Evolutionary conservation across 139 green algal species (phyloP).

Genomic region (Dunaliella primolecta): DNA sequence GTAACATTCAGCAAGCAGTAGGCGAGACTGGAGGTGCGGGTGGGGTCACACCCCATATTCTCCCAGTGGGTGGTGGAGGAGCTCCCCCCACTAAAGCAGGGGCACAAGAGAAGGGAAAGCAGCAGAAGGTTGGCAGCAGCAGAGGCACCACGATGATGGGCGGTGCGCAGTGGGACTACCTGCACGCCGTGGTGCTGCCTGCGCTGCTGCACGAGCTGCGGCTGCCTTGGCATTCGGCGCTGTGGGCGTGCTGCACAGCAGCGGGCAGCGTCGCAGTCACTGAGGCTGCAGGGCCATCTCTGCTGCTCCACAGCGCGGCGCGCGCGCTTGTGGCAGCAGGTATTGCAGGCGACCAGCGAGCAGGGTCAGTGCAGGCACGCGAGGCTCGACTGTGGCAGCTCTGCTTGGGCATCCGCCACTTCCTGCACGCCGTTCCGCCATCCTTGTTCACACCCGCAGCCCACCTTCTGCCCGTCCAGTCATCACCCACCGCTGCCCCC

Average conservation of each 20-base stretch:
- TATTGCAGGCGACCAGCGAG: not conserved
- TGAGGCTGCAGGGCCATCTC: slow-evolving; percentile 5
- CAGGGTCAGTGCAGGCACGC: slow-evolving; percentile 9
- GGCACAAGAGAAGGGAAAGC: not conserved
- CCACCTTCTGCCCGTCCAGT: no score
- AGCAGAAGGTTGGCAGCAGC: not conserved
- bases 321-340: slow-evolving; percentile 8
- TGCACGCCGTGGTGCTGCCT: slow-evolving; percentile 35
- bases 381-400: slow-evolving; percentile 69
- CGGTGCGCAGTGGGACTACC: slow-evolving; percentile 19
- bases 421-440: not conserved
- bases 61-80: no score
- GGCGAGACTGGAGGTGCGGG: not conserved
- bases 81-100: no score
- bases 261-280: not conserved
- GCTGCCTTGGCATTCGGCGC: slow-evolving; percentile 62
- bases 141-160: not conserved
- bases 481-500: no score
- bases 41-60: not conserved
- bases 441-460: not conserved
- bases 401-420: slow-evolving; percentile 26
- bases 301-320: not conserved
- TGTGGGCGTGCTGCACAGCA: slow-evolving; percentile 29
- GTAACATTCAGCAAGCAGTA: not conserved
- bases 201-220: slow-evolving; percentile 72